Evolutionary conservation across 208 protist genomes (phyloP), one percentile per base, ranked within the genome.

Genomic region (Strigomonas culicis): DNA sequence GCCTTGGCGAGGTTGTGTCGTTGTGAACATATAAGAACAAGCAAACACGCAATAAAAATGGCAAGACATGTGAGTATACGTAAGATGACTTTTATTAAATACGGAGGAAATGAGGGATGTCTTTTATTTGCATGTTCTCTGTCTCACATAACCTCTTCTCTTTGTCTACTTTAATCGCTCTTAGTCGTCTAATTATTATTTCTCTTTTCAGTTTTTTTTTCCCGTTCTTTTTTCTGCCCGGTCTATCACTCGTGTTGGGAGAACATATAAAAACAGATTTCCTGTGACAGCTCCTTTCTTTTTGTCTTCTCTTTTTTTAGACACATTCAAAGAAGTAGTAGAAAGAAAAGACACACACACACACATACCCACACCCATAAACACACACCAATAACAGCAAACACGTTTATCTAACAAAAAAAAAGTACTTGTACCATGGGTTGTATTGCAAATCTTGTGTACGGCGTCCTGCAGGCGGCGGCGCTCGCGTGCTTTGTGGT

Each of bases 361-460:
- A 46, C 32, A 4, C 64, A 71, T 49, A 71, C 46, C 2, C 43
- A 22, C 46, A 73, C 59, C 55, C 22, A 41, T 13, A 6, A 41
- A 6, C 36, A 41, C 6, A 41, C 6, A 41, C 8, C 36, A 41
- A 41, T 13, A 41, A 41, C 36, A 41, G 13, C 36, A 41, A 41
- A 17, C 6, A 41, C 36, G n/a, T n/a, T n/a, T 58, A 32, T 32
- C 36, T 36, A 41, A 27, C 39, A 58, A 58, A 27, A 39, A 41
- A 7, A 30, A 58, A 21, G n/a, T 21, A 28, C 47, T 52, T 31
- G 30, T 19, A 65, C 39, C n/a, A 67, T 67, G 62, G 64, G 64
- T 2, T 69, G 44, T 44, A 47, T 60, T 36, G 64, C 43, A 6
- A 50, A 69, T 25, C 52, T 69, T 51, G 31, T 69, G 25, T 69